These are phyloP conservation scores for Chrysanthemum seticuspe DNA, from an alignment of 129 eudicot species.

Conservation along the genomic window DNA sequence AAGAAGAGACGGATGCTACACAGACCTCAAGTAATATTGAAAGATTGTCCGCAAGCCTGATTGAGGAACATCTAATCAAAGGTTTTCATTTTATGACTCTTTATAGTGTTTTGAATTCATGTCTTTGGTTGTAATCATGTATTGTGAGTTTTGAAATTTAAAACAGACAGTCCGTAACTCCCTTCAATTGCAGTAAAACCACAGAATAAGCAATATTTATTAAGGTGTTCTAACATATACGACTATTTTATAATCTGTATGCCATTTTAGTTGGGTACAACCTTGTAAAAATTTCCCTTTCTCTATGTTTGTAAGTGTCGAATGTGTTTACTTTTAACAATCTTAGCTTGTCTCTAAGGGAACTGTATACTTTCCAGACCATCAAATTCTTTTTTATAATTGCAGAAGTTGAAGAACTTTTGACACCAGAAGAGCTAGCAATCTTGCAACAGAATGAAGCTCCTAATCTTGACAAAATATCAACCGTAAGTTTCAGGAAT, in stretches of 20 bases:
- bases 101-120: background rate
- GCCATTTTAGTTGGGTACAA: too few species aligned
- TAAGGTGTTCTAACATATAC: too few species aligned
- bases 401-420: conserved; percentile 75
- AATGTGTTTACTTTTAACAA: too few species aligned
- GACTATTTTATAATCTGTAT: too few species aligned
- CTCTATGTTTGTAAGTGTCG: too few species aligned
- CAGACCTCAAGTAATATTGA: conserved; percentile 28
- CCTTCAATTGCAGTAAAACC: too few species aligned
- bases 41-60: conserved; percentile 38
- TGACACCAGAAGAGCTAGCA: conserved; percentile 60
- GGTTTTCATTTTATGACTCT: conserved; percentile 36
- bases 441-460: conserved; percentile 63
- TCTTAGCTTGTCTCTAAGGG: too few species aligned
- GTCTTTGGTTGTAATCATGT: background rate
- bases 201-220: too few species aligned
- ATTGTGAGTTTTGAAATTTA: background rate
- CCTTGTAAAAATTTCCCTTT: too few species aligned
- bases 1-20: conserved; percentile 35
- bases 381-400: background rate
- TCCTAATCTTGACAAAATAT: conserved; percentile 64
- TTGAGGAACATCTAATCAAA: conserved; percentile 59
- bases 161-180: background rate
- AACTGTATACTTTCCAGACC: too few species aligned
- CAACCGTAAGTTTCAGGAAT: conserved; percentile 58